Percentiles rank a stretch among this genome's conserved stretches.
Evolutionary conservation across 176 grass and related monocot species (phyloP).

Genomic region (Avena atlantica): DNA sequence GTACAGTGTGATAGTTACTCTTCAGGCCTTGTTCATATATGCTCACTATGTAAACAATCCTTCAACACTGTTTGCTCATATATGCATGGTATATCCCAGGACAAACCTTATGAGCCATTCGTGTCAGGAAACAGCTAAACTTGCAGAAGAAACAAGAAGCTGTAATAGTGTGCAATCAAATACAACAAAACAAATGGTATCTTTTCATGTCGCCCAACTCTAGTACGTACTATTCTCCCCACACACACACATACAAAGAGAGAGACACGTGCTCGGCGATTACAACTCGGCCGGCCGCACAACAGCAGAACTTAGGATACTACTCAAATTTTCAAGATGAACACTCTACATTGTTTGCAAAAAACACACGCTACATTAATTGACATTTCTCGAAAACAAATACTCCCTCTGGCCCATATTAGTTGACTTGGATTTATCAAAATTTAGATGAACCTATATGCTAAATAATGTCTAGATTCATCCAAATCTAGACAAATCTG

Average conservation of each 20-base stretch:
- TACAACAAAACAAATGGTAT: neutral
- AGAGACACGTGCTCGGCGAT: neutral
- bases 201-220: slow-evolving; percentile 38
- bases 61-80: slow-evolving; percentile 14
- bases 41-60: neutral
- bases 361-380: too few relatives aligned
- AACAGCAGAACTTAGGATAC: slow-evolving; percentile 25
- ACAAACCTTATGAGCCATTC: slow-evolving; percentile 40
- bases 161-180: neutral
- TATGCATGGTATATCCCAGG: slow-evolving; percentile 37
- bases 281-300: slow-evolving; percentile 18
- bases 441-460: too few relatives aligned
- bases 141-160: slow-evolving; percentile 19
- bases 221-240: neutral
- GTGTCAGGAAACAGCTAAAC: slow-evolving; percentile 38
- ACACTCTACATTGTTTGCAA: neutral
- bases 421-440: too few relatives aligned
- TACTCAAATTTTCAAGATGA: neutral
- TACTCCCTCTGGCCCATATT: too few relatives aligned
- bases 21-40: neutral
- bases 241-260: neutral
- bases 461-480: too few relatives aligned
- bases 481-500: too few relatives aligned
- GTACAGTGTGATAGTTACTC: neutral
- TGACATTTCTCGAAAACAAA: too few relatives aligned